These are phyloP conservation scores for Fraxinus platypoda DNA, from an alignment of 305 asterid species.

Conservation along the genomic window DNA sequence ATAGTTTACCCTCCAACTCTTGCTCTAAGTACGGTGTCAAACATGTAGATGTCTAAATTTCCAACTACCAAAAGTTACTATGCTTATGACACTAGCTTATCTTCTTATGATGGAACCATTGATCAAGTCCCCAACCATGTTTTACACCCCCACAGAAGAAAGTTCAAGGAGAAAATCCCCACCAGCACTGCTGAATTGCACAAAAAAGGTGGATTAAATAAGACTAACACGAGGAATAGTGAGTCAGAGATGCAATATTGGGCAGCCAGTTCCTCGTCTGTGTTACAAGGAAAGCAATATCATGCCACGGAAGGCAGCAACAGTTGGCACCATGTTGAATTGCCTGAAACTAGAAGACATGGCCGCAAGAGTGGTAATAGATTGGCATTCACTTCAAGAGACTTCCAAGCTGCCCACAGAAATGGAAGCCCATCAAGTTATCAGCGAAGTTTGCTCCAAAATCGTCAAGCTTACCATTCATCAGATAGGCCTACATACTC, in stretches of 20 bases:
- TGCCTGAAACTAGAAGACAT: constrained; percentile 33
- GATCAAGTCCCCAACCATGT: constrained; percentile 31
- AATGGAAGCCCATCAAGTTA: constrained; percentile 29
- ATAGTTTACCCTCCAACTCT: constrained; percentile 30
- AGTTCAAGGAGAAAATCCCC: constrained; percentile 32
- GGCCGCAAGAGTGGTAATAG: constrained; percentile 23
- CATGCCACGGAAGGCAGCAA: constrained; percentile 33
- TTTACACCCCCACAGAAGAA: constrained; percentile 39
- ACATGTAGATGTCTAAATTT: constrained; percentile 30
- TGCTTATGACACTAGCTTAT: constrained; percentile 62
- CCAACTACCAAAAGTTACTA: constrained; percentile 47
- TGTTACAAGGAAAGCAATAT: constrained; percentile 26
- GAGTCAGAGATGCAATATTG: constrained; percentile 34
- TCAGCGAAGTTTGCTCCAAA: constrained; percentile 32
- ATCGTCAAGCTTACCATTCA: constrained; percentile 34
- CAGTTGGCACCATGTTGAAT: constrained; percentile 32
- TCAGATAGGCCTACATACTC: constrained; percentile 38
- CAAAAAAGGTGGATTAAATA: constrained; percentile 25
- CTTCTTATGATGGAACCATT: constrained; percentile 65
- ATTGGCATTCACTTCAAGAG: constrained; percentile 32
- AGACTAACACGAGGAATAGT: constrained; percentile 22
- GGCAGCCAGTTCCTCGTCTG: constrained; percentile 31
- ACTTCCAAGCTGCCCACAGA: constrained; percentile 34
- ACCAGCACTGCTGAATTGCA: constrained; percentile 31
- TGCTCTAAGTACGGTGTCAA: constrained; percentile 32